Base-by-base conservation (phyloP, 371 early-diverging fungal genomes). In the Circinella umbellata region DNA sequence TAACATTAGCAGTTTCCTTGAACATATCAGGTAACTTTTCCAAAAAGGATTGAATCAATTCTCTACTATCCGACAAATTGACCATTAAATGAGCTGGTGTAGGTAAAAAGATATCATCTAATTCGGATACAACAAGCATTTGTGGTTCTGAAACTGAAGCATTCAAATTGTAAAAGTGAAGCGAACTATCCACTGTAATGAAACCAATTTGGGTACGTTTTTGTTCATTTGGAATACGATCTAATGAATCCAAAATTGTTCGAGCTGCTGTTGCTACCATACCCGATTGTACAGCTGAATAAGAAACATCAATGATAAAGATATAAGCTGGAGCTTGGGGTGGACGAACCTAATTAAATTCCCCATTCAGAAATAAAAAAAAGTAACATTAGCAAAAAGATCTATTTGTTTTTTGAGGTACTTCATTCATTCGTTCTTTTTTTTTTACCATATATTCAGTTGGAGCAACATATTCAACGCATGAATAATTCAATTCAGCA, bases 391-490 rank as follows among this genome's bases (percentile, higher is more conserved):
- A 9, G 39, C 6, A 15, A 51, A 8, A 51, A 51, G 2, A 51
- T 47, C 15, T 47, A 14, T n/a, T 5, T 13, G 7, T n/a, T n/a
- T n/a, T n/a, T n/a, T n/a, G 3, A 42, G 3, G 3, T 6, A 51
- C 7, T 13, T 17, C 15, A 17, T 14, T 15, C 15, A 13, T 14
- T n/a, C 51, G 0, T 7, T n/a, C 51, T 5, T 51, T n/a, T 15
- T 15, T n/a, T n/a, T n/a, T 13, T 76, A 72, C 76, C 96, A 95
- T 96, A 80, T 96, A 96, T 77, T 96, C 96, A n/a, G 92, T 88
- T 5, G 98, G 96, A 1, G 98, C 98, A 64, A 96, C 86, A 79
- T 92, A 97, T 77, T 98, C 98, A 7, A 97, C 95, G 38, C 95
- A 95, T 7, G 93, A 83, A 78, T 94, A 88, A 71, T 94, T 92